phyloP scores from a whole-genome alignment of 2,329 filamentous ascomycete species.

The Amylocarpus encephaloides region DNA sequence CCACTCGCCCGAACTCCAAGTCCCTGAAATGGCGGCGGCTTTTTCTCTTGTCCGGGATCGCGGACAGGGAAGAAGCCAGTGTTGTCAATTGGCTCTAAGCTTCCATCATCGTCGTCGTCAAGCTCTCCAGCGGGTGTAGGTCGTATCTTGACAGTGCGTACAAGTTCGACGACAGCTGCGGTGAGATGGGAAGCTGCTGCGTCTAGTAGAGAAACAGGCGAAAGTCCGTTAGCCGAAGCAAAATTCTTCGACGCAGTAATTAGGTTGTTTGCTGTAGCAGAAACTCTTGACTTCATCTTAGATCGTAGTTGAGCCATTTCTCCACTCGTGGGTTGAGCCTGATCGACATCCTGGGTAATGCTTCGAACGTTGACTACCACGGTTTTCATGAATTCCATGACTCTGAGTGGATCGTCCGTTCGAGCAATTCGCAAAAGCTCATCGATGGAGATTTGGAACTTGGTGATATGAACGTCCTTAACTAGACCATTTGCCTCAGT shows the following conservation, averaged over 20 bases:
- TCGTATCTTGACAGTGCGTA: conserved; percentile 77
- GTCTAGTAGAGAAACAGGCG: conserved; percentile 87
- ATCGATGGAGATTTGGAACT: conserved; percentile 91
- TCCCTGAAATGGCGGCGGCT: conserved; percentile 49
- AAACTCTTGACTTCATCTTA: conserved; percentile 74
- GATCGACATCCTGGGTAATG: conserved; percentile 75
- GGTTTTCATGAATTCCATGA: conserved; percentile 80
- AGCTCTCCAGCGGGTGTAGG: conserved; percentile 68
- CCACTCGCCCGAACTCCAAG: conserved; percentile 54
- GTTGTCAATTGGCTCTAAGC: conserved; percentile 60
- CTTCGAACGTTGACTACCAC: conserved; percentile 77
- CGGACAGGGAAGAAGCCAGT: conserved; percentile 61
- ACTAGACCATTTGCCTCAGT: conserved; percentile 69
- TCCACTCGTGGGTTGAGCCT: conserved; percentile 44
- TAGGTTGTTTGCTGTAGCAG: conserved; percentile 89
- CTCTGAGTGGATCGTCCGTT: conserved; percentile 62
- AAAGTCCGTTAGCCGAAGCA: conserved; percentile 72
- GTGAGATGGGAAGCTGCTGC: conserved; percentile 89
- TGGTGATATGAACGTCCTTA: conserved; percentile 87
- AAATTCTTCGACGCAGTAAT: conserved; percentile 95
- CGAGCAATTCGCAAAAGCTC: conserved; percentile 77
- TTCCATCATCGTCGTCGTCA: conserved; percentile 69
- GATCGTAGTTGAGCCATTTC: conserved; percentile 51
- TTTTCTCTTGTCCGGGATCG: conserved; percentile 27
- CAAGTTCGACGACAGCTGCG: conserved; percentile 75